Evolutionary conservation across 2,329 filamentous ascomycete genomes (phyloP), one percentile per base, ranked within the genome.

Genomic region (Daldinia sp.): DNA sequence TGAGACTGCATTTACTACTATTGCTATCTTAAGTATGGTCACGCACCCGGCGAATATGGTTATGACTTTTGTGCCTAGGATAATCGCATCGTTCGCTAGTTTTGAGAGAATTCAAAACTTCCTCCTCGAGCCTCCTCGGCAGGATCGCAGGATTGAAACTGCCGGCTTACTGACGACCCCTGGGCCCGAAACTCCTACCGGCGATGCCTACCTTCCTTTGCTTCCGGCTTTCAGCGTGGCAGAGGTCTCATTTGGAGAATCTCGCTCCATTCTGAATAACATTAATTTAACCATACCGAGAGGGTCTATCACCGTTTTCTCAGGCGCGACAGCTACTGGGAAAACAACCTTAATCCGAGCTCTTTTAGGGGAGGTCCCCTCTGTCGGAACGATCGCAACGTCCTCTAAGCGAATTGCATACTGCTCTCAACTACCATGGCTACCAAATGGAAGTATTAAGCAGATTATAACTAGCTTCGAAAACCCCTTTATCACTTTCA

Each of bases 11-110:
- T 81, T 81, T 53, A 78, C 79, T 0, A 77, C 78, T 0, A 70
- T 76, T 10, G 78, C 78, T 0, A 70, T 79, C n/a, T 53, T 81
- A 6, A 62, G 67, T 4, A 72, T 81, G 68, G 71, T 80, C 0
- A 81, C 77, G 1, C 76, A 80, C 23, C 78, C 79, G 0, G 78
- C 79, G 5, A 81, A 80, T 51, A 80, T 80, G 77, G 67, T 81
- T 15, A 79, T 80, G 78, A 79, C 78, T 0, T 74, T 78, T 15
- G 57, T 79, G 0, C 79, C 78, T 0, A 70, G 72, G 3, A 72
- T 67, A 0, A 66, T 79, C 0, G 74, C 73, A 0, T 70, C 75
- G 0, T 70, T 76, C 4, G 67, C 78, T 0, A 73, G 72, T 17
- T 78, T 79, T 48, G 74, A 77, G 11, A 72, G 77, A 11, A 79